Evolutionary conservation across 2,329 filamentous ascomycete species (phyloP), one percentile per base, ranked within the genome.

Genomic region (Ophiostoma australiae): DNA sequence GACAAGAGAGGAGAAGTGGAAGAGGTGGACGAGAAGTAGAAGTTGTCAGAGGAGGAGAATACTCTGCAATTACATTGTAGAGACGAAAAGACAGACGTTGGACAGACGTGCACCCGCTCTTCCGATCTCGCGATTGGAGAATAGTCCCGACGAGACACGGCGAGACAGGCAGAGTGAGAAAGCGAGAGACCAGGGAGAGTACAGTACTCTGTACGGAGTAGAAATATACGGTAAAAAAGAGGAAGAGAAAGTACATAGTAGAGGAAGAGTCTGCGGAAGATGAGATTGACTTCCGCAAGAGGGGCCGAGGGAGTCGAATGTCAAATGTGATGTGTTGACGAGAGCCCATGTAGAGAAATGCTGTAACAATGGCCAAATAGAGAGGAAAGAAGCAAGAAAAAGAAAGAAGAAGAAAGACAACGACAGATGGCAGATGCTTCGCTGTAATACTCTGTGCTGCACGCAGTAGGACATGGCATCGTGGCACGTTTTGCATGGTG

Each of bases 401-500:
- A n/a, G n/a, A n/a, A n/a, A n/a, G n/a, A n/a, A n/a, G n/a, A n/a
- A n/a, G n/a, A n/a, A n/a, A n/a, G n/a, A n/a, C n/a, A n/a, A n/a
- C n/a, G n/a, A n/a, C n/a, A n/a, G n/a, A 61, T 61, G 55, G 31
- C 55, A 61, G 55, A 31, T 61, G 55, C 23, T 61, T 31, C 23
- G 48, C n/a, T 52, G 48, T 52, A n/a, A 52, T 52, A 20, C 48
- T 31, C 3, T 31, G 27, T 31, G 17, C 27, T 41, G 65, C 11
- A 41, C 23, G 65, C 35, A 13, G 66, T 48, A 17, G 4, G n/a
- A 48, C 37, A 67, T 39, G n/a, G 15, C 37, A 67, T 67, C 66
- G 39, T 67, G 66, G 66, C 66, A 67, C 66, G 66, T 44, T 67
- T 67, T 67, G 37, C 37, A 35, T 67, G 37, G 17, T 4, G 31